Base-by-base conservation (phyloP, 2,329 filamentous ascomycete species). In the Aspergillus novofumigatus region DNA sequence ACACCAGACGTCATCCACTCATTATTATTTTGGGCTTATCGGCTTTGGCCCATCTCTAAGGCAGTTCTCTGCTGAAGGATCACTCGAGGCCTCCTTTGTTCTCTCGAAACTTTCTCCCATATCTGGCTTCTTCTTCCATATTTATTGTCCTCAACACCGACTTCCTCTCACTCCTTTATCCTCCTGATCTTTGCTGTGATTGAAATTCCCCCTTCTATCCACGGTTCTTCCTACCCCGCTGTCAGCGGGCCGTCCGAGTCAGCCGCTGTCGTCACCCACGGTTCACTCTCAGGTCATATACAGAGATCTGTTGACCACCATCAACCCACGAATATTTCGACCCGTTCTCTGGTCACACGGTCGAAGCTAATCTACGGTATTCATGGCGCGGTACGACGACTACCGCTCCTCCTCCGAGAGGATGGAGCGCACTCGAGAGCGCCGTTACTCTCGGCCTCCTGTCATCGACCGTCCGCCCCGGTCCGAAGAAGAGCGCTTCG, bases 321-420 rank as follows among this genome's bases (percentile, higher is more conserved):
- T 23, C 32, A 17, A 38, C 17, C 32, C 32, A 38, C 14, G n/a
- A 2, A 38, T 45, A 45, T 21, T 45, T 54, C 53, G 42, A 56
- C 35, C 49, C 53, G 29, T 54, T 54, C 14, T 45, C 47, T 41
- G 48, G 61, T 66, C 59, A 63, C 53, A 52, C 53, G 29, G 8
- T 48, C 26, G 32, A 50, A 51, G 21, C 44, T 26, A 38, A 45
- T 25, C 25, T 29, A n/a, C 41, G 45, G 44, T 29, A 32, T 54
- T 52, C 59, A 76, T 76, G 73, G 66, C 70, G 65, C 73, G 72
- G 44, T 71, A 73, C 62, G 67, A 71, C 51, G 73, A 76, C 41
- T 69, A 69, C 49, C 68, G 69, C 55, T 75, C 72, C 41, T 69
- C 71, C 32, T 65, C 70, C n/a, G 65, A 65, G 20, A 66, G 67